Evolutionary conservation across 2,329 filamentous ascomycete genomes (phyloP), one percentile per base, ranked within the genome.

Genomic region (Torrubiellomyces zombiae): DNA sequence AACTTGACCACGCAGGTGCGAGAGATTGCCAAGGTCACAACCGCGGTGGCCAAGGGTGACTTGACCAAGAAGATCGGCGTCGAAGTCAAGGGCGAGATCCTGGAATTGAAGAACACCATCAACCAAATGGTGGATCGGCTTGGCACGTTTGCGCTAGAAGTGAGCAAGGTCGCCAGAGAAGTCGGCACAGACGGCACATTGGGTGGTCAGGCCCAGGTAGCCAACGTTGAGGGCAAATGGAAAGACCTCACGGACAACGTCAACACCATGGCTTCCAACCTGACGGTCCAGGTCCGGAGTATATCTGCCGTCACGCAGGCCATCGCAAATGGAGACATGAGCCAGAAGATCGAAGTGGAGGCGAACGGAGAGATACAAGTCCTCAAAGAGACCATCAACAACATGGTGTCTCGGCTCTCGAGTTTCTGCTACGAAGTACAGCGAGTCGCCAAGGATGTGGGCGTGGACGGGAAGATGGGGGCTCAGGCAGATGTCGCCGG

Each of bases 101-200:
- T 91, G 26, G 81, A 92, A 46, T 61, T 98, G 33, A 98, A 98
- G 56, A 82, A 85, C 43, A 98, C 86, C 6, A 95, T 95, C 58
- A 95, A 95, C 52, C 91, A 80, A 45, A 95, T 95, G 86, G 89
- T 95, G 47, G 86, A 95, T 51, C 83, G 92, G 42, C 64, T 95
- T 21, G 82, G 91, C 39, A 86, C 86, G 22, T 95, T 95, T 48
- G 86, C 86, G 29, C 89, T 89, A 38, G 85, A 95, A 50, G 86
- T 95, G 47, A 94, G 86, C 48, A 85, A 89, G 48, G 75, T 95
- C 36, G 86, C 86, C 24, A 76, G 82, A 47, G 86, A 95, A 55
- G 86, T 95, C 59, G 86, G 86, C 39, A 95, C 86, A 3, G 86
- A 95, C 50, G 86, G 86, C 37, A 86, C 83, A 24, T 69, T 95